phyloP scores from a whole-genome alignment of 306 rosid genomes.

The Cucurbita ficifolia region DNA sequence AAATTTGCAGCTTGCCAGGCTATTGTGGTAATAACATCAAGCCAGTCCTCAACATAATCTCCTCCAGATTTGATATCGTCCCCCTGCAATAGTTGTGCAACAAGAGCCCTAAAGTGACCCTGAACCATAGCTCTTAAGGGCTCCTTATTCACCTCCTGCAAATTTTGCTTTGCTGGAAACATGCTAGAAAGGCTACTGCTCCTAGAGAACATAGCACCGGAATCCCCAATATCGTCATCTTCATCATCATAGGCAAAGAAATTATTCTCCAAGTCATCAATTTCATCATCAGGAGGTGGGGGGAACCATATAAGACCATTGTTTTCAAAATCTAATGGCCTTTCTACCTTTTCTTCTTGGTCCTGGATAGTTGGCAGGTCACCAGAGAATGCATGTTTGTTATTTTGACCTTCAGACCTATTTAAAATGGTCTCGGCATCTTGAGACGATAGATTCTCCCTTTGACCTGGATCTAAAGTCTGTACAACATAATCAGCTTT shows the following conservation, averaged over 20 bases:
- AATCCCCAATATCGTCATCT: conserved; percentile 82
- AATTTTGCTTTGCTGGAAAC: conserved; percentile 67
- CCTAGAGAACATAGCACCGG: conserved; percentile 55
- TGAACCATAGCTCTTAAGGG: conserved; percentile 65
- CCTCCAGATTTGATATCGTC: conserved; percentile 53
- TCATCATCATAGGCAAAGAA: conserved; percentile 72
- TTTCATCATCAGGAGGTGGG: conserved; percentile 69
- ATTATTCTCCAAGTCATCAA: conserved; percentile 48
- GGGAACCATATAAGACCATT: conserved; percentile 77
- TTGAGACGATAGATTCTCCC: conserved; percentile 26
- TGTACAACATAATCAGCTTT: conserved; percentile 52
- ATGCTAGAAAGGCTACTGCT: conserved; percentile 53
- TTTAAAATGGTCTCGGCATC: conserved; percentile 44
- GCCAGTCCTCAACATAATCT: conserved; percentile 61
- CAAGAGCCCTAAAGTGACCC: conserved; percentile 91
- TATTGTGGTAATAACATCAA: conserved; percentile 52
- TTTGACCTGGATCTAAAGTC: conserved; percentile 52
- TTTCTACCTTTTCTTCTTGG: conserved; percentile 33
- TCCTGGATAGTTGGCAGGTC: conserved; percentile 37
- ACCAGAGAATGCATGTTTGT: conserved; percentile 48
- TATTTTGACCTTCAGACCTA: conserved; percentile 52
- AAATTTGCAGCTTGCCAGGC: conserved; percentile 95
- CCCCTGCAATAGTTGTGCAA: conserved; percentile 72
- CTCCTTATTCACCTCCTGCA: conserved; percentile 59
- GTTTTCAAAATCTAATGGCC: conserved; percentile 83